Conservation (phyloP, 2,329 filamentous ascomycete genomes). For the Fusarium sp. region DNA sequence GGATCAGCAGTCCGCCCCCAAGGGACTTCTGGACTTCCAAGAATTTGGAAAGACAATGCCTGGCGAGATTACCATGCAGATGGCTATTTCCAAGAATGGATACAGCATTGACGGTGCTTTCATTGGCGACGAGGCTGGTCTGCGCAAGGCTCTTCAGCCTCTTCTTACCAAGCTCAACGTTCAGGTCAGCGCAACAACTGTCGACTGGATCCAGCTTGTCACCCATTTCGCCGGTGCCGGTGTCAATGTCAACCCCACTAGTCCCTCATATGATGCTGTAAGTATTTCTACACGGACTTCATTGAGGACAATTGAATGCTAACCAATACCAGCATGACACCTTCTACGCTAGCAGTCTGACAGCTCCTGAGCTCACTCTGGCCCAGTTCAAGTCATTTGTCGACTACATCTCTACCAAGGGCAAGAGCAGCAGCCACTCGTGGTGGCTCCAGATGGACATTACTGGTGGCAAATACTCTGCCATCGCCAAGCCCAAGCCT, state of each 20-base stretch:
- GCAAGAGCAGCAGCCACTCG: slow-evolving; percentile 36
- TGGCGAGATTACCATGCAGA: slow-evolving; percentile 50
- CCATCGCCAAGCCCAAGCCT: slow-evolving; percentile 52
- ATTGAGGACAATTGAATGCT: background rate
- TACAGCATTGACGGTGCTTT: slow-evolving; percentile 50
- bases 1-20: slow-evolving; percentile 38
- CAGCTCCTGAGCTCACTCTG: slow-evolving; percentile 41
- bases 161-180: slow-evolving; percentile 38
- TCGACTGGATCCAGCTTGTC: slow-evolving; percentile 49
- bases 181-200: slow-evolving; percentile 25
- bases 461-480: slow-evolving; percentile 55
- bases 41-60: slow-evolving; percentile 49
- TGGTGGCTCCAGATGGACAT: slow-evolving; percentile 53
- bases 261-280: slow-evolving; percentile 45
- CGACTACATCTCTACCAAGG: slow-evolving; percentile 42
- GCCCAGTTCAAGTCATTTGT: slow-evolving; percentile 48
- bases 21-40: slow-evolving; percentile 47
- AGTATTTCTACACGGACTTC: background rate
- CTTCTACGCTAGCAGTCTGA: slow-evolving; percentile 53
- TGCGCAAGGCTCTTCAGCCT: slow-evolving; percentile 40
- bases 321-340: slow-evolving; percentile 46
- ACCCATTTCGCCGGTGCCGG: slow-evolving; percentile 42
- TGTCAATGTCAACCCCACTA: slow-evolving; percentile 43
- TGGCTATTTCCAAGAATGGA: slow-evolving; percentile 37
- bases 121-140: slow-evolving; percentile 33